phyloP scores from a whole-genome alignment of 352 stramenopile species.

The Globisporangium orthogonon region DNA sequence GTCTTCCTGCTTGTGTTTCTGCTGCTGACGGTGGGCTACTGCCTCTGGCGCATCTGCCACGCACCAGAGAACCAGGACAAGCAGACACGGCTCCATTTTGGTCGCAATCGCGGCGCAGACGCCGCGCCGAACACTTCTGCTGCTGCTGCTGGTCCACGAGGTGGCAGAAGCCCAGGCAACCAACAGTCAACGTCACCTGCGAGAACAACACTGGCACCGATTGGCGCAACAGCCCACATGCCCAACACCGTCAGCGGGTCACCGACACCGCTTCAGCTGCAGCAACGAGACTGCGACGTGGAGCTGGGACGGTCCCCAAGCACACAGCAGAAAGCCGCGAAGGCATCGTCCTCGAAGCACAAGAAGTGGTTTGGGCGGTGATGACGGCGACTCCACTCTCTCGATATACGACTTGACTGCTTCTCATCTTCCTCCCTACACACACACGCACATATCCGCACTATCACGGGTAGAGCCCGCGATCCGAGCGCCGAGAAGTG shows the following conservation, averaged over 20 bases:
- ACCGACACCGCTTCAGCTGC: neutral
- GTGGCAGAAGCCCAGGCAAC: neutral
- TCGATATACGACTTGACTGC: too few species aligned
- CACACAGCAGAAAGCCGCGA: neutral
- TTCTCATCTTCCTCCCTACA: too few species aligned
- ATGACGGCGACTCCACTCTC: neutral
- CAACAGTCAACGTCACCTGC: neutral
- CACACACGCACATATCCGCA: too few species aligned
- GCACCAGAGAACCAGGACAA: slow-evolving; percentile 68
- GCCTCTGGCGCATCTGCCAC: slow-evolving; percentile 43
- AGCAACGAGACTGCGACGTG: slow-evolving; percentile 7
- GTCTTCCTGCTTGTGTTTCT: slow-evolving; percentile 32
- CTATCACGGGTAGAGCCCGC: slow-evolving; percentile 49
- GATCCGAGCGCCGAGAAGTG: slow-evolving; percentile 59
- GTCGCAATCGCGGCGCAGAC: neutral
- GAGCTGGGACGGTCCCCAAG: slow-evolving; percentile 1
- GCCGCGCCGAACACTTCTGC: neutral
- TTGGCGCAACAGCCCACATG: neutral
- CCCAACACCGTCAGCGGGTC: neutral
- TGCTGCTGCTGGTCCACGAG: neutral
- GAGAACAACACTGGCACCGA: slow-evolving; percentile 3
- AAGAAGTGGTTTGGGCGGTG: neutral
- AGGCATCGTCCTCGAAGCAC: neutral
- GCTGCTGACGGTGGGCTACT: slow-evolving; percentile 36
- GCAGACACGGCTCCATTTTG: slow-evolving; percentile 20